Evolutionary conservation across 2,329 filamentous ascomycete species (phyloP), one percentile per base, ranked within the genome.

Genomic region (Trichoderma semiorbis): DNA sequence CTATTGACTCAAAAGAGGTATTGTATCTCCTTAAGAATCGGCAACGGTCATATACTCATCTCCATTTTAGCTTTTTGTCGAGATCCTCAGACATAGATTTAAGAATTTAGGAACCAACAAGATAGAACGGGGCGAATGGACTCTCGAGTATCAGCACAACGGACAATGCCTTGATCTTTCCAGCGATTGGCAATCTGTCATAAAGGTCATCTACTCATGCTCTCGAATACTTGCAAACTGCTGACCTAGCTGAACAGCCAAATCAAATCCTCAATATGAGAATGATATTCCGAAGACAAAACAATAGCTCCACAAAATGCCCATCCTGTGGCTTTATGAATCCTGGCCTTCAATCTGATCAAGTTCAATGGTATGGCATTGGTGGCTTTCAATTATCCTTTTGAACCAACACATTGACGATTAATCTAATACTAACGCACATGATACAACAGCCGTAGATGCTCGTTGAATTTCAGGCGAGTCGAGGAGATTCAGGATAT

Each of bases 31-130:
- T 7, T 16, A 7, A 1, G 7, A 4, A 43, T 43, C 18, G n/a
- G 1, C 7, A 2, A n/a, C 1, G 16, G 39, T 10, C 1, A 0
- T 10, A 10, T 3, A n/a, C 39, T 47, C 2, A 47, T n/a, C 2
- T 21, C 39, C 1, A 0, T 11, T 6, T n/a, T 5, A 47, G 39
- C 39, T 21, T n/a, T 47, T 47, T n/a, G 39, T 47, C 18, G 18
- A 47, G 18, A 10, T 47, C 16, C 18, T 47, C 4, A 47, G 3
- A n/a, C 39, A 47, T 11, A 47, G 39, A 47, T 47, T 47, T 3
- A 47, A 47, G 8, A 18, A 47, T 47, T n/a, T 47, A 0, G 39
- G 39, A n/a, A 47, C 18, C 4, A 47, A 21, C 7, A 47, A 47
- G 39, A 47, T 47, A 47, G 39, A 47, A 5, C 39, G 39, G 39